Evolutionary conservation across 768 basidiomycete genomes (phyloP).

Genomic region (Boletus sensibilis): DNA sequence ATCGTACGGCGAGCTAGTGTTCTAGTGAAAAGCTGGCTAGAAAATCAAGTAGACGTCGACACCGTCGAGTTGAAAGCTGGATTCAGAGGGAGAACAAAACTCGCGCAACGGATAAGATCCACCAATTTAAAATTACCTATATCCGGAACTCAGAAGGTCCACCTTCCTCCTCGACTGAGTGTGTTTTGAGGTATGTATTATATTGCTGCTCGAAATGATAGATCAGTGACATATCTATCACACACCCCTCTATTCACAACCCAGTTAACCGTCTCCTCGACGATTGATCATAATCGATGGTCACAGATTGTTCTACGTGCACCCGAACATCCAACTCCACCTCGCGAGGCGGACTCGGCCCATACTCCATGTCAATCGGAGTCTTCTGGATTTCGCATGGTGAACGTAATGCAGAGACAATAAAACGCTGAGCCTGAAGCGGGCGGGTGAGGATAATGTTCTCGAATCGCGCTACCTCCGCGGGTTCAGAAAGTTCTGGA

Average conservation of each 20-base stretch:
- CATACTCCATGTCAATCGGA: slow-evolving; percentile 27
- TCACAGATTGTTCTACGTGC: slow-evolving; percentile 30
- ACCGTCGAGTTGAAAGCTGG: neutral
- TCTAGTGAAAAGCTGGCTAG: neutral
- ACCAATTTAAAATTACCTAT: slow-evolving; percentile 13
- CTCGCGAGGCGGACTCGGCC: slow-evolving; percentile 14
- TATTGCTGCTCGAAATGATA: slow-evolving; percentile 8
- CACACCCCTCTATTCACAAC: slow-evolving; percentile 1
- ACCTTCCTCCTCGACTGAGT: neutral
- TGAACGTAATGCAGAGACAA: slow-evolving; percentile 23
- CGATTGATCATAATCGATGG: slow-evolving; percentile 27
- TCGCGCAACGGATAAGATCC: neutral
- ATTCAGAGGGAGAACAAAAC: neutral
- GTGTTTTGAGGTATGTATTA: neutral
- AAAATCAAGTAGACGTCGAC: neutral
- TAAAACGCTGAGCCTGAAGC: slow-evolving; percentile 14
- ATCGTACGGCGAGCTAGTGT: neutral
- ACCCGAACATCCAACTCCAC: slow-evolving; percentile 33
- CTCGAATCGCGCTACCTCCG: slow-evolving; percentile 23
- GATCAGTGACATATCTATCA: slow-evolving; percentile 5
- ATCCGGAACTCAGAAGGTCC: neutral
- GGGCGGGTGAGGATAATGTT: slow-evolving; percentile 28
- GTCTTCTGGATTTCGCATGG: slow-evolving; percentile 26
- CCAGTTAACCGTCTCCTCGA: slow-evolving; percentile 16
- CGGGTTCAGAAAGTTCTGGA: slow-evolving; percentile 28